phyloP scores from a whole-genome alignment of 2,329 filamentous ascomycete species.

The Aspergillus fijiensis region DNA sequence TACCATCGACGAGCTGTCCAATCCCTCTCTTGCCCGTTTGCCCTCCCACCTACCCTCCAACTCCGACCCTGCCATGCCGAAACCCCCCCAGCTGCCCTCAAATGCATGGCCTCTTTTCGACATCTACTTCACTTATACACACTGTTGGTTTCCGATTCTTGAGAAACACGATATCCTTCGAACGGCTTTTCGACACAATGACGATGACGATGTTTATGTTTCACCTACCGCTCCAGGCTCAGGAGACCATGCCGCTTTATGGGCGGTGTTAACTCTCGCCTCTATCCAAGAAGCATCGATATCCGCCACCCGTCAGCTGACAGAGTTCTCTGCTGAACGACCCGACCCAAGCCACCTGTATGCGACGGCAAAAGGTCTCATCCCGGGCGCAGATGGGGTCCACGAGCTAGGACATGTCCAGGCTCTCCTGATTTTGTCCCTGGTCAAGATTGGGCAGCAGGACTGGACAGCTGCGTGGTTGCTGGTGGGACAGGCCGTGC shows the following conservation, averaged over 20 bases:
- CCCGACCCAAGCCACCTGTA: constrained; percentile 47
- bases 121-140: constrained; percentile 72
- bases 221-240: constrained; percentile 33
- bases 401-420: constrained; percentile 55
- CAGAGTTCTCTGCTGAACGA: constrained; percentile 15
- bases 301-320: constrained; percentile 21
- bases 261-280: constrained; percentile 60
- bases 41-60: neutral
- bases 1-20: constrained; percentile 1
- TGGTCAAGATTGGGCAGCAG: constrained; percentile 62
- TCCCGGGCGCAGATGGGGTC: constrained; percentile 51
- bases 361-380: constrained; percentile 33
- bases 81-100: constrained; percentile 52
- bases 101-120: constrained; percentile 59
- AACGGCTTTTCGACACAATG: constrained; percentile 42
- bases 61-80: neutral
- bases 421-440: constrained; percentile 58
- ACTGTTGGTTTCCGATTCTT: constrained; percentile 73
- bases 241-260: constrained; percentile 58
- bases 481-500: constrained; percentile 63
- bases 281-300: constrained; percentile 53
- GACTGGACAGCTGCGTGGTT: constrained; percentile 62
- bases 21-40: neutral
- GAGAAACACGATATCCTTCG: constrained; percentile 64
- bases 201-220: constrained; percentile 27